Evolutionary conservation across 495 filamentous ascomycete species (phyloP), one percentile per base, ranked within the genome.

Genomic region (Aspergillus cristatus): DNA sequence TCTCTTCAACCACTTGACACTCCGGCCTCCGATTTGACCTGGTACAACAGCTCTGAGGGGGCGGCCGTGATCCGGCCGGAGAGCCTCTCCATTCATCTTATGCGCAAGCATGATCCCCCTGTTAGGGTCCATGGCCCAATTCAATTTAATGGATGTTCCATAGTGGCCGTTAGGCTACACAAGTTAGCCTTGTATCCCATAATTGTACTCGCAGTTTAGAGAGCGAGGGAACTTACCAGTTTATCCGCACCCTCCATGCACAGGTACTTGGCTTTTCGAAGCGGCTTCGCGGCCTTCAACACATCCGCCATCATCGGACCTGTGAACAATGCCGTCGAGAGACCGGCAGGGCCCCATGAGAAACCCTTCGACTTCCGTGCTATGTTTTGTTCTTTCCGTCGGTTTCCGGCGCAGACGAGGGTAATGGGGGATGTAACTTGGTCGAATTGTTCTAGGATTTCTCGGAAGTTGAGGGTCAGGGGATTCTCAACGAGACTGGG

Each of bases 221-320:
- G 5, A 39, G 12, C 10, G 24, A 6, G 15, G 26, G 5, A 34
- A 48, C 69, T 48, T 59, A 79, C 75, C 33, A 94, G 52, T 48
- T 82, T 81, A 51, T 96, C 89, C 0, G 87, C 88, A 11, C 89
- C 89, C 53, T 94, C 89, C 75, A 97, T 94, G 55, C 84, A 94
- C 30, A 95, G 77, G 58, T 88, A 95, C 46, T 74, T 79, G 6
- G 88, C 90, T 35, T 71, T 74, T 34, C 79, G 75, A 39, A 68
- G 63, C 0, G 87, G 87, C 33, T 63, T 74, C 4, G 86, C 86
- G 30, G 65, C 75, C 22, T 63, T 67, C 6, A 97, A 57, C 6
- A 97, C 54, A 37, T 94, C 84, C 0, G 70, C 65, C 53, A 97
- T 77, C 28, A 78, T 54, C 0, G 89, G 82, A 5, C 90, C 90